Base-by-base conservation (phyloP, 2,329 filamentous ascomycete genomes). In the Paraphoma sp. region DNA sequence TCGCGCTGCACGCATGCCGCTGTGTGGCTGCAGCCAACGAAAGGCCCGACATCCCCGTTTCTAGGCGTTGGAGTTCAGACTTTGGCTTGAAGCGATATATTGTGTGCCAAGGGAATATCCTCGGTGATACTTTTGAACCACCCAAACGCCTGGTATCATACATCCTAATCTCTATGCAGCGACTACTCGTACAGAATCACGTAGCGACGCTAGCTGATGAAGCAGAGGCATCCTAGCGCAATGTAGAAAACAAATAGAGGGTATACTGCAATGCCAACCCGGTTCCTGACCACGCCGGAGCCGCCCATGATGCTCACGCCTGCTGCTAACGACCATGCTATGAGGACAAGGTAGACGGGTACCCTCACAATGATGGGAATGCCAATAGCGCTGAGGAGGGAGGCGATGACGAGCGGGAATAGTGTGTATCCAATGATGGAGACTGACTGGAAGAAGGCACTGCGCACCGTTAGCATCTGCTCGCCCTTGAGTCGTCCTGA, bases 361-460 rank as follows among this genome's bases (percentile, higher is more conserved):
- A 98, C 92, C 54, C 95, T 86, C 6, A 90, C 87, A 63, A 98
- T 90, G 67, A 87, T 89, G 42, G 88, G 89, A 7, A 98, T 84
- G 48, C 87, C 84, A 31, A 99, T 74, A 0, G 94, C 94, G 53
- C 93, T 97, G 62, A 99, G 86, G 49, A 97, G 81, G 1, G 94
- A 88, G 7, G 96, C 96, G 65, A 99, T 91, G 68, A 98, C 95
- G 51, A 99, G 86, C 1, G 95, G 95, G 80, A 99, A 99, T 53
- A 99, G 86, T 1, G 95, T 99, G 79, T 99, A 99, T 45, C 95
- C 95, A 74, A 99, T 99, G 69, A 99, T 96, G 78, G 93, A 98
- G 65, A 99, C 87, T 55, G 93, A 96, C 78, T 99, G 95, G 72
- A 96, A 95, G 77, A 99, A 99, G 16, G 95, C 97, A 71, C 94